These are phyloP conservation scores for Aspergillus tanneri DNA, from an alignment of 2,329 filamentous ascomycete species.

Conservation along the genomic window DNA sequence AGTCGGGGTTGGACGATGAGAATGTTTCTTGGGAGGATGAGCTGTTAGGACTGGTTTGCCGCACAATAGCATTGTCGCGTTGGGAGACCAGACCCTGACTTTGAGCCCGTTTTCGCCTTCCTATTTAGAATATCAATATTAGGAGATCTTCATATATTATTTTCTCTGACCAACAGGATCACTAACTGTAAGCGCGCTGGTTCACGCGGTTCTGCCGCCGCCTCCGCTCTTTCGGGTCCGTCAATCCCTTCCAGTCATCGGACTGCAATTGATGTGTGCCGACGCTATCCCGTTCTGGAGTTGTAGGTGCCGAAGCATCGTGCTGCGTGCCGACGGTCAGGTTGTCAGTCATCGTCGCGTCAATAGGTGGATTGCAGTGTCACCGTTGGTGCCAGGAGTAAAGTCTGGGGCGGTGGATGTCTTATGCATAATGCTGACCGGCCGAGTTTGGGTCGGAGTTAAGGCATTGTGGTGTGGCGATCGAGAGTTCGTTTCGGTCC, in stretches of 20 bases:
- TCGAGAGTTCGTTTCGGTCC: neutral
- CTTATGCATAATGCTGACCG: neutral
- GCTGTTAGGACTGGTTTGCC: neutral
- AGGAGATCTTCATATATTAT: neutral
- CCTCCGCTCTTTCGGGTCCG: conserved; percentile 27
- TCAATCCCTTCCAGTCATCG: conserved; percentile 25
- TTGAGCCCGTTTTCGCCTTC: conserved; percentile 19
- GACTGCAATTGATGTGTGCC: neutral
- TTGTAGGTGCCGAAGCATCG: neutral
- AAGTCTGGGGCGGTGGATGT: too few species aligned
- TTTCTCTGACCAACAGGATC: neutral
- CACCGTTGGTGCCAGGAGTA: too few species aligned
- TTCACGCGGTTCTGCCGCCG: conserved; percentile 31
- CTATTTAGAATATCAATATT: too few species aligned
- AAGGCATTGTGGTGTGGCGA: neutral
- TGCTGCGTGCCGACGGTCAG: conserved; percentile 24
- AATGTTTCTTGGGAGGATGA: neutral
- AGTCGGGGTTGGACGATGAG: neutral
- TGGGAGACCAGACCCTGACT: neutral
- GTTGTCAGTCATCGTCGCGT: neutral
- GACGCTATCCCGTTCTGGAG: neutral
- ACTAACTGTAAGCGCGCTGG: conserved; percentile 28
- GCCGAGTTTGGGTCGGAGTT: neutral
- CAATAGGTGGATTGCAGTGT: neutral
- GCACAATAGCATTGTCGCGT: neutral